Base-by-base conservation (phyloP, 2,329 filamentous ascomycete species). In the Curvularia verruculosa region DNA sequence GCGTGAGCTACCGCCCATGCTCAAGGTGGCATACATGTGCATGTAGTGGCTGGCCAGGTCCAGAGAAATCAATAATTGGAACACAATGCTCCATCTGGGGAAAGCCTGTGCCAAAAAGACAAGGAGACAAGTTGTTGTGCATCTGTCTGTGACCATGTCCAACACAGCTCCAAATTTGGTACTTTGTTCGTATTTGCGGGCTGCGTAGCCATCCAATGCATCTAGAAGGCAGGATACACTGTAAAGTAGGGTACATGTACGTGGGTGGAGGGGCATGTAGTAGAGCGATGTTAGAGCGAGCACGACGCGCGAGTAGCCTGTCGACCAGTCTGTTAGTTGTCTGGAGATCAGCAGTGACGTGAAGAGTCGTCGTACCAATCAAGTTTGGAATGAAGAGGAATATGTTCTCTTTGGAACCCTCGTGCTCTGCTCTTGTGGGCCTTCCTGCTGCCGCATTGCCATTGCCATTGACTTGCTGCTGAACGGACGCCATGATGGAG, bases 231-330 rank as follows among this genome's bases (percentile, higher is more conserved):
- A 98, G 24, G 94, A 98, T 57, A 99, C 81, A 75, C 89, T 94
- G 83, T 99, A 99, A 52, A 96, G 86, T 48, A 93, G 78, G 57
- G 91, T 93, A 81, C 94, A 98, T 36, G 93, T 96, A 70, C 94
- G 89, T n/a, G 94, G 94, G 77, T 99, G 95, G 52, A 98, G 86
- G 49, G 95, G 94, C 95, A 99, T 99, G 82, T 97, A 99, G 82
- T 98, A 96, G 65, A 99, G 87, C 26, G 95, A 97, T 46, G 90
- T 91, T 70, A 97, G 81, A 68, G 93, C 92, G 65, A 83, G 80
- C 48, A 83, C 73, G 66, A 83, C 77, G 54, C 81, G 81, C 45
- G 74, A 75, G 70, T 83, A 83, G 60, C 81, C 81, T 83, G 56
- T 1, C 18, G 5, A 44, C 15, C 5, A 52, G 60, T 69, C 19